phyloP scores from a whole-genome alignment of 1,284 basidiomycete species.

The Marasmius oreades region DNA sequence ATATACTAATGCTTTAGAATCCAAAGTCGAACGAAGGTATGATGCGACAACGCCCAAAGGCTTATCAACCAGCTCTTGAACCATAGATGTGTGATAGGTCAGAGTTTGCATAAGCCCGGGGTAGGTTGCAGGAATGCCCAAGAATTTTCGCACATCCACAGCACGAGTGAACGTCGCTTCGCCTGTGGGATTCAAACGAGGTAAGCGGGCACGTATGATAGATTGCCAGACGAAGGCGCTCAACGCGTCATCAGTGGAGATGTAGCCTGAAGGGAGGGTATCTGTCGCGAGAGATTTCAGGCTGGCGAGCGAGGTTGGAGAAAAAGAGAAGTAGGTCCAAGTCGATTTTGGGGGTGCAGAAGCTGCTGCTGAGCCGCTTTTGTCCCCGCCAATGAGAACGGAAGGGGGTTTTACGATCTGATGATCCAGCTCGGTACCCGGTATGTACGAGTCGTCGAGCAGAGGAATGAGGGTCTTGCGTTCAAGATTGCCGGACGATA shows the following conservation, averaged over 20 bases:
- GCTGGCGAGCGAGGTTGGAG: slow-evolving; percentile 14
- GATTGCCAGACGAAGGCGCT: slow-evolving; percentile 27
- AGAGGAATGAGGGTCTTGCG: slow-evolving; percentile 18
- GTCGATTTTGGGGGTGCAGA: slow-evolving; percentile 11
- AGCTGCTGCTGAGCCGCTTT: no score
- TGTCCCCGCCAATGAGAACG: no score
- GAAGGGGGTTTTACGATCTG: slow-evolving; percentile 12
- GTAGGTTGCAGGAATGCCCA: slow-evolving; percentile 22
- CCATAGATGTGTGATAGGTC: slow-evolving; percentile 19
- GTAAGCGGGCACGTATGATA: slow-evolving; percentile 22
- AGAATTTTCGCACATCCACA: slow-evolving; percentile 23
- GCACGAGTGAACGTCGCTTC: slow-evolving; percentile 23
- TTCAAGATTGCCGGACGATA: slow-evolving; percentile 18
- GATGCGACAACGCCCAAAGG: slow-evolving; percentile 22
- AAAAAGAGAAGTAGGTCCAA: slow-evolving; percentile 24
- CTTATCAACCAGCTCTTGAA: slow-evolving; percentile 16
- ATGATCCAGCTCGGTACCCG: slow-evolving; percentile 12
- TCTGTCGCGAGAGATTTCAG: slow-evolving; percentile 21
- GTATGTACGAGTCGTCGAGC: slow-evolving; percentile 17
- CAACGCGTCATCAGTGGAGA: slow-evolving; percentile 27
- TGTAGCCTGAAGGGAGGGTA: slow-evolving; percentile 16
- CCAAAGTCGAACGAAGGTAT: slow-evolving; percentile 20
- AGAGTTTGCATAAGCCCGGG: slow-evolving; percentile 26
- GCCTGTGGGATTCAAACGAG: slow-evolving; percentile 16
- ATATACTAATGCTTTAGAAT: slow-evolving; percentile 18